Percentiles rank a stretch among this genome's conserved stretches.
Evolutionary conservation across 1,284 basidiomycete genomes (phyloP).

Genomic region (Heterobasidion annosum): DNA sequence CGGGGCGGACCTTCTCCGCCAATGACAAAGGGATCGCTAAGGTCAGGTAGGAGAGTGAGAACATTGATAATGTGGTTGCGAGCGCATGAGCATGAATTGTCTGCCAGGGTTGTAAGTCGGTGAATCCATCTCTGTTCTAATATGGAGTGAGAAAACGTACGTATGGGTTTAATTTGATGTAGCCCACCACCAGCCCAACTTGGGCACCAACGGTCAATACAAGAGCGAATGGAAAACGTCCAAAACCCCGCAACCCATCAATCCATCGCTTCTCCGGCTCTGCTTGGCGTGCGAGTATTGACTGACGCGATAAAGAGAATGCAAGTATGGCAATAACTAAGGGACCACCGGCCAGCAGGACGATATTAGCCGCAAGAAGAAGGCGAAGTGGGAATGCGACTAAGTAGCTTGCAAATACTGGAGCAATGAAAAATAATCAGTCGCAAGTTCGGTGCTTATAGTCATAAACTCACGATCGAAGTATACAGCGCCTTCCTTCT

Average conservation of each 20-base stretch:
- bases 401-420: constrained; percentile 54
- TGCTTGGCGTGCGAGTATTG: not conserved
- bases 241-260: constrained; percentile 19
- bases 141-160: constrained; percentile 29
- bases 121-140: not conserved
- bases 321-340: constrained; percentile 36
- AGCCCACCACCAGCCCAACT: constrained; percentile 36
- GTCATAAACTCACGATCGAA: constrained; percentile 53
- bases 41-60: constrained; percentile 42
- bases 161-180: constrained; percentile 50
- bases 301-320: constrained; percentile 8
- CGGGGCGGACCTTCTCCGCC: constrained; percentile 19
- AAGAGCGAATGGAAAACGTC: constrained; percentile 53
- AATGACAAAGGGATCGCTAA: constrained; percentile 29
- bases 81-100: constrained; percentile 50
- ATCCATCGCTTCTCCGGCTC: constrained; percentile 1
- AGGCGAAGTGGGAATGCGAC: constrained; percentile 43
- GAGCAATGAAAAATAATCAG: not conserved
- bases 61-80: constrained; percentile 38
- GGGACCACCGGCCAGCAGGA: constrained; percentile 54
- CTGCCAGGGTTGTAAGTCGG: constrained; percentile 23
- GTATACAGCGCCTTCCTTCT: constrained; percentile 41
- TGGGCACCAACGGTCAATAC: constrained; percentile 35
- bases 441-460: not conserved
- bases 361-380: constrained; percentile 48